Conservation (phyloP, 768 basidiomycete species). For the Filobasidium wieringae region DNA sequence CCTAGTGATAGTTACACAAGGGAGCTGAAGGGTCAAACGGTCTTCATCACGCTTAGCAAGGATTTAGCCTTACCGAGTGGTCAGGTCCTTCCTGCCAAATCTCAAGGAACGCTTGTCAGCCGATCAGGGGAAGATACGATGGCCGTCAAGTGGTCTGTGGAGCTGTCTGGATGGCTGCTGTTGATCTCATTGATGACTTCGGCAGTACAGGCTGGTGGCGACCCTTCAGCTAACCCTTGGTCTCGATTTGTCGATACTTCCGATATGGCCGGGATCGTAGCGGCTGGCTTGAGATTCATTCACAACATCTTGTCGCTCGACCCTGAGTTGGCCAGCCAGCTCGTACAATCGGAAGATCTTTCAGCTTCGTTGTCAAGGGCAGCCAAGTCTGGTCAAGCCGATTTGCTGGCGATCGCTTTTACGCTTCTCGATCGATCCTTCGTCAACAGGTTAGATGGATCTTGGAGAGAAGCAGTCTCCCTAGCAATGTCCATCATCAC, state of each 20-base stretch:
- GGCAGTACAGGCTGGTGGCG: not conserved
- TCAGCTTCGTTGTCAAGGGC: not conserved
- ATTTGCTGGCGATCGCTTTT: not conserved
- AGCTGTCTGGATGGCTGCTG: conserved; percentile 5
- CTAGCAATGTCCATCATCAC: not conserved
- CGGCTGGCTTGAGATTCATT: not conserved
- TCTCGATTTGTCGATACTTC: not conserved
- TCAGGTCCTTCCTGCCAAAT: not conserved
- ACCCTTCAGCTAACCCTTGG: not conserved
- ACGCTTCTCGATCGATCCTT: not conserved
- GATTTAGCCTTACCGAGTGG: conserved; percentile 8
- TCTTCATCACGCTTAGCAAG: not conserved
- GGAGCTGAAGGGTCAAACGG: not conserved
- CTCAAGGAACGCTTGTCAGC: conserved; percentile 1
- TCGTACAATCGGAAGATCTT: not conserved
- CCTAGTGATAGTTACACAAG: not conserved
- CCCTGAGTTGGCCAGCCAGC: not conserved
- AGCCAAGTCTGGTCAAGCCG: not conserved
- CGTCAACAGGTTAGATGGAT: not conserved
- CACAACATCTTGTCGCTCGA: not conserved
- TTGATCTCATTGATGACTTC: conserved; percentile 3
- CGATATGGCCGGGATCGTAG: not conserved
- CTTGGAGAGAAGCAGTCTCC: not conserved
- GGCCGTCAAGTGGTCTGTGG: conserved; percentile 5
- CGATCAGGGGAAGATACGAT: conserved; percentile 4